Conservation (phyloP, 306 rosid genomes). For the Notholithocarpus densiflorus region DNA sequence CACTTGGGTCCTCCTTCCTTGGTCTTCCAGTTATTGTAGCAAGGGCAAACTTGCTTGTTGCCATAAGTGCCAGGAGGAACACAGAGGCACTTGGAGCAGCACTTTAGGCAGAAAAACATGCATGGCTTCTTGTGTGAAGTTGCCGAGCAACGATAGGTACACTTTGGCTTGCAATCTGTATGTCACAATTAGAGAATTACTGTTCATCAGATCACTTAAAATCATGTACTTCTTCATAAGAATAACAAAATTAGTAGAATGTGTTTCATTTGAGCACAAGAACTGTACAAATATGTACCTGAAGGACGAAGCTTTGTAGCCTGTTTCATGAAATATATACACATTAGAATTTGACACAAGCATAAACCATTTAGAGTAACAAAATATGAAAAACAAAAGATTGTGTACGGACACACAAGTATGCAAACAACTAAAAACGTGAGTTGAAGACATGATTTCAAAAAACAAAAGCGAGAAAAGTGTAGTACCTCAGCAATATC, state of each 20-base stretch:
- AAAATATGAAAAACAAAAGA: too few relatives aligned
- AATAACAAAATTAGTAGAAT: background rate
- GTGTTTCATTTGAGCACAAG: background rate
- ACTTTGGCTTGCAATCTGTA: constrained; percentile 65
- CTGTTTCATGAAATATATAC: constrained; percentile 25
- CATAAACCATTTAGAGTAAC: background rate
- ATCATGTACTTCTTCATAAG: background rate
- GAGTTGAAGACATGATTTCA: too few relatives aligned
- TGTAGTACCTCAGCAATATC: constrained; percentile 49
- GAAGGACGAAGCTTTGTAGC: constrained; percentile 53
- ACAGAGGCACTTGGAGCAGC: constrained; percentile 74
- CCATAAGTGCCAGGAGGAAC: constrained; percentile 87
- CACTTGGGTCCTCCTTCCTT: constrained; percentile 89
- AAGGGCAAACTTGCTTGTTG: constrained; percentile 75
- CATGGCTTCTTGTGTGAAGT: constrained; percentile 96
- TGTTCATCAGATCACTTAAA: background rate
- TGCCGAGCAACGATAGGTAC: constrained; percentile 70
- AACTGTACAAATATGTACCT: constrained; percentile 30
- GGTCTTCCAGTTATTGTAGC: constrained; percentile 97
- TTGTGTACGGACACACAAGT: too few relatives aligned
- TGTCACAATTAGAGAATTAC: background rate
- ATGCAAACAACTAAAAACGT: too few relatives aligned
- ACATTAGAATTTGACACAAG: constrained; percentile 4
- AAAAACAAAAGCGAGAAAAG: background rate
- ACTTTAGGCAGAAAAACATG: constrained; percentile 87